Base-by-base conservation (phyloP, 179 eudicot genomes). In the Spinacia oleracea region DNA sequence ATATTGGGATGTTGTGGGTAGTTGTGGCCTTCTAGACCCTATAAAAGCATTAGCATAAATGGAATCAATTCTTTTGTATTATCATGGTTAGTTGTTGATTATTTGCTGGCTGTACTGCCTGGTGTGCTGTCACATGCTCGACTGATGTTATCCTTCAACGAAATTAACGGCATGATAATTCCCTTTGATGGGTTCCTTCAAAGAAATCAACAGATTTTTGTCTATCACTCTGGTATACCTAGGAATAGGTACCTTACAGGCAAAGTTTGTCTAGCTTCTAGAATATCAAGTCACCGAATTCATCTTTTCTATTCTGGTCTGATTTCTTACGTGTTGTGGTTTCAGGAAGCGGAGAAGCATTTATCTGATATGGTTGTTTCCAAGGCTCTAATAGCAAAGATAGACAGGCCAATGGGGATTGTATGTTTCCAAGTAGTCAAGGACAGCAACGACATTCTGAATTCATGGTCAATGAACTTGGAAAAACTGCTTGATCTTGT, bases 401-500 rank as follows among this genome's bases (percentile, higher is more conserved):
- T 96, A 63, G 99, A 96, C 81, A 81, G 96, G 73, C 99, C 97
- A 0, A 51, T 81, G 85, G 96, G 96, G 32, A 69, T 93, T 38
- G 91, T 91, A 20, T 85, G 86, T 79, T 96, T 96, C 82, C 98
- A 93, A 80, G 77, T 85, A n/a, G 89, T 84, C 0, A 93, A 93
- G 76, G 94, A 93, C 85, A 89, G 97, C 89, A 93, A 92, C 60
- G 97, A 93, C 48, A 81, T 87, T 59, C 87, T 96, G 51, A 96
- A 96, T 83, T 89, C 94, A 31, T 96, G 99, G 99, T 86, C 99
- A 14, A 74, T 73, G 83, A 96, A 93, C 85, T 83, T 96, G 81
- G 99, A 96, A 89, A 96, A 91, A 88, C 88, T 93, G 85, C 97
- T 92, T 29, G 97, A 96, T 82, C 96, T 93, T 74, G 97, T 96